A percentile compares a stretch with the other conserved stretches of the same genome.
These are phyloP conservation scores for Penicillium sp. DNA, from an alignment of 2,329 filamentous ascomycete species.

Conservation along the genomic window DNA sequence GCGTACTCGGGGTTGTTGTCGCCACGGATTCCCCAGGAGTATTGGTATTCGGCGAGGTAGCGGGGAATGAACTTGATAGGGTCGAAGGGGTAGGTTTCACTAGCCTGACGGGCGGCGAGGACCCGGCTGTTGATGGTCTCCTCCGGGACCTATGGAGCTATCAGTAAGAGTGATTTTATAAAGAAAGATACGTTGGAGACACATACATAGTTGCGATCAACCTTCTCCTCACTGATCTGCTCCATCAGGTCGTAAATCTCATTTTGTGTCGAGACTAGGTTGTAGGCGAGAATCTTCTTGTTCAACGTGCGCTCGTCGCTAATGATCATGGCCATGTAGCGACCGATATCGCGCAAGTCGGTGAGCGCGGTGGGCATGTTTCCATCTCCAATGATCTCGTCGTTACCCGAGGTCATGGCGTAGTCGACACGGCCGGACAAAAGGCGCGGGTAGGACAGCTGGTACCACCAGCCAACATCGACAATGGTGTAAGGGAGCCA, in stretches of 20 bases:
- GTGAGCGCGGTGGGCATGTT: slow-evolving; percentile 46
- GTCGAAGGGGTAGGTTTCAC: slow-evolving; percentile 39
- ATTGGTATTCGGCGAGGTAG: slow-evolving; percentile 45
- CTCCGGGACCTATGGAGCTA: slow-evolving; percentile 27
- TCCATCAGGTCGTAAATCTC: slow-evolving; percentile 50
- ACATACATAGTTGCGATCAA: slow-evolving; percentile 42
- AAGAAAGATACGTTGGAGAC: neutral
- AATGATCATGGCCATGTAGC: slow-evolving; percentile 53
- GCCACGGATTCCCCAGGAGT: slow-evolving; percentile 49
- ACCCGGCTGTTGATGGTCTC: slow-evolving; percentile 37
- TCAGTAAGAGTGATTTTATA: neutral
- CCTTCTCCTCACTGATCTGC: slow-evolving; percentile 49
- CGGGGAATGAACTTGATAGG: slow-evolving; percentile 36
- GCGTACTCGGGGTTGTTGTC: slow-evolving; percentile 56
- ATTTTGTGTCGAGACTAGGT: slow-evolving; percentile 47
- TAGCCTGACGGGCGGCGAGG: slow-evolving; percentile 32
- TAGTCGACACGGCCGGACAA: slow-evolving; percentile 50
- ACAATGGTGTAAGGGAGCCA: slow-evolving; percentile 56
- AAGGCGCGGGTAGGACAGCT: slow-evolving; percentile 47
- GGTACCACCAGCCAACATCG: slow-evolving; percentile 61
- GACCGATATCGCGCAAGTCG: slow-evolving; percentile 54
- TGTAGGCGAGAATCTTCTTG: slow-evolving; percentile 51
- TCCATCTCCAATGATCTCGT: slow-evolving; percentile 48
- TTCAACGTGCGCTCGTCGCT: slow-evolving; percentile 55
- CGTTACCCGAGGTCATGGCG: slow-evolving; percentile 34